Evolutionary conservation across 108 stramenopile species (phyloP).

Genomic region (Mayamaea pseudoterrestris): DNA sequence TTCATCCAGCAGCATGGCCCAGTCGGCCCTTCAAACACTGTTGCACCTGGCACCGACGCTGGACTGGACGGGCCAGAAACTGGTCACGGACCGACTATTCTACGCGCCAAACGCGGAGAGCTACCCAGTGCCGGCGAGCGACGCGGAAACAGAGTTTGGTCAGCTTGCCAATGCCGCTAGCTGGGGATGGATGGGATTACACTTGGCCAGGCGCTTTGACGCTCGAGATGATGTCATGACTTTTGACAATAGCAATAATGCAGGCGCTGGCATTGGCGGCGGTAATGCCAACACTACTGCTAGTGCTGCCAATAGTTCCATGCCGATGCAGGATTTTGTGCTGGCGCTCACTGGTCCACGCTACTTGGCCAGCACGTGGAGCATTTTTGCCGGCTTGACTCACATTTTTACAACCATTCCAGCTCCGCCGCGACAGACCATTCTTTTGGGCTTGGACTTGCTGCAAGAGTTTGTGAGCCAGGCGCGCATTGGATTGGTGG

Average conservation of each 20-base stretch:
- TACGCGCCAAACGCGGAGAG: slow-evolving; percentile 28
- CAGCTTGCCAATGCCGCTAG: slow-evolving; percentile 21
- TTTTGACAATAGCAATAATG: slow-evolving; percentile 18
- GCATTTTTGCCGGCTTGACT: slow-evolving; percentile 32
- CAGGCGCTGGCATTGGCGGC: too few species aligned
- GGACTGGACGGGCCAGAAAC: slow-evolving; percentile 60
- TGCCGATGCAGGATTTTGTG: slow-evolving; percentile 14
- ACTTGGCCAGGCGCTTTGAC: slow-evolving; percentile 66
- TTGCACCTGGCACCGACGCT: slow-evolving; percentile 53
- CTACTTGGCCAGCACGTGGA: slow-evolving; percentile 23
- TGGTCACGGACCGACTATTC: slow-evolving; percentile 61
- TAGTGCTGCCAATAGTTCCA: too few species aligned
- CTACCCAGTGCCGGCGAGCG: slow-evolving; percentile 15
- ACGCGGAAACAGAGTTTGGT: slow-evolving; percentile 14
- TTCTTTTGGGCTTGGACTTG: slow-evolving; percentile 29
- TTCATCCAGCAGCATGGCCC: slow-evolving; percentile 15
- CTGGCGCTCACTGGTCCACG: slow-evolving; percentile 10
- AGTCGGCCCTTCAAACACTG: slow-evolving; percentile 43
- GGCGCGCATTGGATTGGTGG: slow-evolving; percentile 20
- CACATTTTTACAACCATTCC: slow-evolving; percentile 17
- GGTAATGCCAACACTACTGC: too few species aligned
- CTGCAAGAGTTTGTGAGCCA: slow-evolving; percentile 34
- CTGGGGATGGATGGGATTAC: slow-evolving; percentile 65
- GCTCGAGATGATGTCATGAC: slow-evolving; percentile 29
- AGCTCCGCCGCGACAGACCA: slow-evolving; percentile 16